Conservation (phyloP, 2,329 filamentous ascomycete genomes). For the Penicillium sp. region DNA sequence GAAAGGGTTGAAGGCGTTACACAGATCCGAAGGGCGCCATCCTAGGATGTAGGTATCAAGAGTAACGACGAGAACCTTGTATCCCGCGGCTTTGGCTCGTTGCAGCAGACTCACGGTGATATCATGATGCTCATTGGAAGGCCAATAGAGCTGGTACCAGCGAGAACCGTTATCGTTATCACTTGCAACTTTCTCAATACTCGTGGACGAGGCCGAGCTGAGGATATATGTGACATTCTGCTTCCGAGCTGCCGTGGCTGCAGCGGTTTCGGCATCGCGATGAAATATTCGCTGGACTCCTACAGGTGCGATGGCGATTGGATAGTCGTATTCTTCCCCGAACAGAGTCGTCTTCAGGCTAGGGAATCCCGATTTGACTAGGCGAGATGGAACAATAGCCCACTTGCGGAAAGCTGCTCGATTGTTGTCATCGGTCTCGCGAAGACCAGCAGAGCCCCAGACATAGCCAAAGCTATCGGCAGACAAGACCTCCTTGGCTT, state of each 20-base stretch:
- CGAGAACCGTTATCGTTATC: conserved; percentile 57
- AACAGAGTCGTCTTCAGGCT: conserved; percentile 55
- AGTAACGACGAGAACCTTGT: conserved; percentile 68
- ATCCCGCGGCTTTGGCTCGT: conserved; percentile 63
- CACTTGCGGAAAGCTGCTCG: conserved; percentile 33
- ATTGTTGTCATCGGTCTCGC: conserved; percentile 33
- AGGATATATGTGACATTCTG: conserved; percentile 66
- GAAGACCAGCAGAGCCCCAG: conserved; percentile 54
- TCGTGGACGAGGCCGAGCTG: conserved; percentile 63
- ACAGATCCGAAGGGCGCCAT: conserved; percentile 69
- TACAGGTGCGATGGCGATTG: conserved; percentile 66
- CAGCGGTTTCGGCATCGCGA: conserved; percentile 62
- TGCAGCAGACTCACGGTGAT: conserved; percentile 64
- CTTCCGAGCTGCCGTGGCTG: conserved; percentile 60
- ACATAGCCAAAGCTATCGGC: conserved; percentile 61
- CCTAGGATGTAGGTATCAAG: conserved; percentile 69
- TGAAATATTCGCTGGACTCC: conserved; percentile 71
- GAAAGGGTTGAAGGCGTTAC: conserved; percentile 54
- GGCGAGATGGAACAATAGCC: conserved; percentile 28
- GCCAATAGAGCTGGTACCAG: conserved; percentile 79
- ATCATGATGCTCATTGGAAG: conserved; percentile 57
- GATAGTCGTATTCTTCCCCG: conserved; percentile 49
- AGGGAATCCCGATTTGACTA: conserved; percentile 41
- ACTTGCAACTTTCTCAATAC: conserved; percentile 66
- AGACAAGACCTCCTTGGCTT: conserved; percentile 53